These are phyloP conservation scores for Cyberlindnera misumaiensis DNA, from an alignment of 805 yeast genomes.

Conservation along the genomic window DNA sequence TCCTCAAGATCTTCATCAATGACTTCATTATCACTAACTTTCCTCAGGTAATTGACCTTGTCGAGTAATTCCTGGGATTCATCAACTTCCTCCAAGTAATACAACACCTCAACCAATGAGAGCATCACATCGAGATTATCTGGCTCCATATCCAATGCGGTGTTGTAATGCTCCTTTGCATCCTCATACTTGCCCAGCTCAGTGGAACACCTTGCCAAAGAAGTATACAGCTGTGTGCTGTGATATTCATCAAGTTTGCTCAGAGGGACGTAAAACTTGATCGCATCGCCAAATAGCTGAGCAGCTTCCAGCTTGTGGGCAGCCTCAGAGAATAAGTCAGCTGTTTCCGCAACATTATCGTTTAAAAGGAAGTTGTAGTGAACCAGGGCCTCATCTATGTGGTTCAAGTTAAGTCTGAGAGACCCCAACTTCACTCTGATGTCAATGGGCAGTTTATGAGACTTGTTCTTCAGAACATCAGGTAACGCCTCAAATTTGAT, in stretches of 20 bases:
- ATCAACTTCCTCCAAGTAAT: conserved; percentile 53
- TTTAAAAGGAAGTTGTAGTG: conserved; percentile 60
- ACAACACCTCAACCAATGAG: conserved; percentile 76
- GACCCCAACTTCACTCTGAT: conserved; percentile 77
- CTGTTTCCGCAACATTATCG: conserved; percentile 51
- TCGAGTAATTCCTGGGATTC: conserved; percentile 47
- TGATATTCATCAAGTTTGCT: conserved; percentile 46
- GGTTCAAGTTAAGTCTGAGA: conserved; percentile 58
- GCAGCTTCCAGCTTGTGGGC: conserved; percentile 67
- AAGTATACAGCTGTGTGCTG: conserved; percentile 37
- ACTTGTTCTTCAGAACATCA: conserved; percentile 29
- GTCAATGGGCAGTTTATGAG: conserved; percentile 69
- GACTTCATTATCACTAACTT: conserved; percentile 21
- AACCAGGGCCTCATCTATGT: conserved; percentile 60
- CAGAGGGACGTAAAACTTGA: conserved; percentile 55
- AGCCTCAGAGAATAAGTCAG: conserved; percentile 71
- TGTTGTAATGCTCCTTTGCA: conserved; percentile 54
- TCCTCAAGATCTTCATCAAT: background rate
- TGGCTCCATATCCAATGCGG: conserved; percentile 50
- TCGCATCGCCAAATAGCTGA: conserved; percentile 70
- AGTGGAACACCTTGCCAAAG: conserved; percentile 71
- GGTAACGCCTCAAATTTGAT: conserved; percentile 36
- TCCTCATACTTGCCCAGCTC: conserved; percentile 63
- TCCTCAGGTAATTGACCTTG: conserved; percentile 36
- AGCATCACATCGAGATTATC: conserved; percentile 66